phyloP scores from a whole-genome alignment of 2,329 filamentous ascomycete genomes.

The Cladosporium sp. region DNA sequence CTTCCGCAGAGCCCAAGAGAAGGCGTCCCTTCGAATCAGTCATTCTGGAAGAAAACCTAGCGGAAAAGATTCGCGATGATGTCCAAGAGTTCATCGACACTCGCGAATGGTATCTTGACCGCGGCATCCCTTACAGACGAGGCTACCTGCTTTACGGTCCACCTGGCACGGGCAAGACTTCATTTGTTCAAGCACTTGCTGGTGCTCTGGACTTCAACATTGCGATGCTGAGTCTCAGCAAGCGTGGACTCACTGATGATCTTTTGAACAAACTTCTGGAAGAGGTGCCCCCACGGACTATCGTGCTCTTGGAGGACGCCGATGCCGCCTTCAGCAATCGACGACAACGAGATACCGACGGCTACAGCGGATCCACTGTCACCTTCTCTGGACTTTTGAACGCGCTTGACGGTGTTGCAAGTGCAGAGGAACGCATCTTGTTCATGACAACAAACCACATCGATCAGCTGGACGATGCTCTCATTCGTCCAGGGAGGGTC shows the following conservation, averaged over 20 bases:
- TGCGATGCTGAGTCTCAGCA: constrained; percentile 85
- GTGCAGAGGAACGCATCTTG: constrained; percentile 86
- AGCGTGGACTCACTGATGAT: constrained; percentile 85
- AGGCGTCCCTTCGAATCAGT: constrained; percentile 88
- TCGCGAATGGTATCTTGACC: constrained; percentile 83
- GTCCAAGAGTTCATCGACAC: constrained; percentile 76
- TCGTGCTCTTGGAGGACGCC: constrained; percentile 82
- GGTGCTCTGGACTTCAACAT: constrained; percentile 91
- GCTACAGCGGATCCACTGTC: constrained; percentile 80
- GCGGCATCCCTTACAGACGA: constrained; percentile 87
- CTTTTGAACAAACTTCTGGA: constrained; percentile 80
- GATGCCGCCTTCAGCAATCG: constrained; percentile 87
- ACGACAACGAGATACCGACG: constrained; percentile 69
- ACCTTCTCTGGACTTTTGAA: constrained; percentile 86
- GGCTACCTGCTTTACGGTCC: constrained; percentile 87
- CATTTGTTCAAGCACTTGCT: constrained; percentile 91
- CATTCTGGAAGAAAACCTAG: constrained; percentile 75
- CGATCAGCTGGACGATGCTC: constrained; percentile 78
- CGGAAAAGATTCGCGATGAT: constrained; percentile 73
- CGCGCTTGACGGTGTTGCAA: constrained; percentile 76
- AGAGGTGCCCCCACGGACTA: constrained; percentile 74
- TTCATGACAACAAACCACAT: constrained; percentile 95
- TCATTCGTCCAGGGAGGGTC: constrained; percentile 85
- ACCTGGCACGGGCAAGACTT: constrained; percentile 88
- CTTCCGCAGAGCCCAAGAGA: constrained; percentile 75